Evolutionary conservation across 495 filamentous ascomycete genomes (phyloP), one percentile per base, ranked within the genome.

Genomic region (Penicillium ochrochloron): DNA sequence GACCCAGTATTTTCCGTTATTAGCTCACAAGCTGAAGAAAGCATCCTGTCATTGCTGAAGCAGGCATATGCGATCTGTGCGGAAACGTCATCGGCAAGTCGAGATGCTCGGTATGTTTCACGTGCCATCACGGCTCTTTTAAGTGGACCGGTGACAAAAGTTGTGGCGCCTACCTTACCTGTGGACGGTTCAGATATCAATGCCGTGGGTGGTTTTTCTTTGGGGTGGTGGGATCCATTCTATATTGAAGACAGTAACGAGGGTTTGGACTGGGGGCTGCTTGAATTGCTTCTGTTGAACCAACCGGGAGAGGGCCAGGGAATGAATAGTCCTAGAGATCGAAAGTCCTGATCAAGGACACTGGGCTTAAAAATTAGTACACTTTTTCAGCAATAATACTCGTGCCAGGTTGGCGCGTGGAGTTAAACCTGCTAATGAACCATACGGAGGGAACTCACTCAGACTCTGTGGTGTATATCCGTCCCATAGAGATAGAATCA

Each of bases 51-150:
- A 3, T 52, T 52, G 48, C 25, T 52, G 14, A 52, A 31, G 48
- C 48, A 52, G 11, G 48, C 48, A 25, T 5, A 52, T 52, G 25
- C 48, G n/a, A 52, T 31, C 2, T 52, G 27, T 9, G 48, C 29
- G 23, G 48, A 51, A 17, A 51, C 29, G 12, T 52, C 48, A 17
- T 27, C 48, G 4, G 25, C 12, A 3, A 52, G 48, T 52, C 48
- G 48, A 15, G 48, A 52, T 52, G 48, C 48, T n/a, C 25, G 23
- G 25, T 52, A 52, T 52, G 27, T 52, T 52, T 52, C 48, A 52
- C 48, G 48, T 5, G 48, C 48, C 23, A 29, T 52, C 27, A 7
- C 25, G 25, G 48, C 48, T 7, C 23, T 52, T 17, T 29, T 52
- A 9, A 25, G 31, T 52, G 27, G 48, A 21, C 48, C 27, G 23